Evolutionary conservation across 192 early-diverging fungal genomes (phyloP), one percentile per base, ranked within the genome.

Genomic region (Linnemannia exigua): DNA sequence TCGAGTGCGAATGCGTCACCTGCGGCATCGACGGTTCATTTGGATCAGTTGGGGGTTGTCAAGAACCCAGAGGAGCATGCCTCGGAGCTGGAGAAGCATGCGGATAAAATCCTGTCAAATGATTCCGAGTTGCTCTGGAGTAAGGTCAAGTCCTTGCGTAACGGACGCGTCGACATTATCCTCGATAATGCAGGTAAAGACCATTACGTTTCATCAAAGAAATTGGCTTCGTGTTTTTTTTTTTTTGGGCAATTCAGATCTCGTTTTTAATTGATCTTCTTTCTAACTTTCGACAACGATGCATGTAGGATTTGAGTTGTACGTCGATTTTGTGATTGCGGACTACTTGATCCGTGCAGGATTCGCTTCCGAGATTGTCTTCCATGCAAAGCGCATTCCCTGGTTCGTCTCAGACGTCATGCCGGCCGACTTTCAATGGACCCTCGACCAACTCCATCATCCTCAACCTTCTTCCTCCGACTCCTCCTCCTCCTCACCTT

Each of bases 331-430:
- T 61, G 88, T 96, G 14, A 91, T 99, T 75, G 96, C 97, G 17
- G 94, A 98, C 73, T 96, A 92, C 89, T 90, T 99, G 36, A 88
- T 97, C 48, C 90, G 92, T 31, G 87, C 92, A 1, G 92, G 93
- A 19, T 88, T 91, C 37, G 96, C 95, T 0, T 81, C 75, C 11
- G 83, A 90, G 36, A 87, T 99, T 19, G 91, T 95, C 28, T 96
- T 99, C 82, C 96, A 99, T 80, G 89, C 92, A 74, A 99, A 99
- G 84, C 83, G 88, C 20, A 93, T 97, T 71, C 98, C 98, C 33
- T 99, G 98, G 98, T 99, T 98, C 77, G 98, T 99, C 35, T 97
- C 96, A 0, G 98, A 99, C 81, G 95, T 96, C n/a, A 96, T 96
- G 37, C 89, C 90, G 4, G 75, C 79, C 4, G 98, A 99, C 77